Percentiles rank a stretch among this genome's conserved stretches.
Conservation (phyloP, 495 filamentous ascomycete species). For the Extremus antarcticus region DNA sequence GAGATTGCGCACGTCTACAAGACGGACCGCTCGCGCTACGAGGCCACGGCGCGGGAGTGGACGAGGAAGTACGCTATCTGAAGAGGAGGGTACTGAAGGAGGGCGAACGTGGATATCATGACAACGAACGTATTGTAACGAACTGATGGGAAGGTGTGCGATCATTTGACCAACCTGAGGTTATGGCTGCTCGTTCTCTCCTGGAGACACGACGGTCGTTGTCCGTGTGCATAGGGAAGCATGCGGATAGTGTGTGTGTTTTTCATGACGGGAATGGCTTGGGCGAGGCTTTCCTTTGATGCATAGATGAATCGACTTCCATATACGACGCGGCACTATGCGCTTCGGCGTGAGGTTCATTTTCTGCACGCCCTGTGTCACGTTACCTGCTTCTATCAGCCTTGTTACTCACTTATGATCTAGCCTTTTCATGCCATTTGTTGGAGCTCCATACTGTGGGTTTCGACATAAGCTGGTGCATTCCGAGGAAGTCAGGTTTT, state of each 20-base stretch:
- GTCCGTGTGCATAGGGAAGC: too few relatives aligned
- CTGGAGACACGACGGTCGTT: too few relatives aligned
- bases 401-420: too few relatives aligned
- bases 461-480: too few relatives aligned
- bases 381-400: not conserved
- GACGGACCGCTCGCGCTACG: slow-evolving; percentile 90
- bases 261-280: not conserved
- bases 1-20: slow-evolving; percentile 99
- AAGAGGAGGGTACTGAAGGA: not conserved
- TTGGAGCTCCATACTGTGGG: too few relatives aligned
- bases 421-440: too few relatives aligned
- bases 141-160: too few relatives aligned
- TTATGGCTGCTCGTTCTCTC: too few relatives aligned
- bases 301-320: not conserved
- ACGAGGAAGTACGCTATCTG: slow-evolving; percentile 97
- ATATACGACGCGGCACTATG: not conserved
- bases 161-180: too few relatives aligned
- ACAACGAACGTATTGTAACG: not conserved
- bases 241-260: too few relatives aligned
- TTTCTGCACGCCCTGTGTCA: not conserved
- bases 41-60: slow-evolving; percentile 95
- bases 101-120: not conserved
- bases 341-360: not conserved
- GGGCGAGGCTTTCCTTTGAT: not conserved
- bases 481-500: too few relatives aligned